Conservation (phyloP, 2,329 filamentous ascomycete genomes). For the Coniochaeta prunicola region DNA sequence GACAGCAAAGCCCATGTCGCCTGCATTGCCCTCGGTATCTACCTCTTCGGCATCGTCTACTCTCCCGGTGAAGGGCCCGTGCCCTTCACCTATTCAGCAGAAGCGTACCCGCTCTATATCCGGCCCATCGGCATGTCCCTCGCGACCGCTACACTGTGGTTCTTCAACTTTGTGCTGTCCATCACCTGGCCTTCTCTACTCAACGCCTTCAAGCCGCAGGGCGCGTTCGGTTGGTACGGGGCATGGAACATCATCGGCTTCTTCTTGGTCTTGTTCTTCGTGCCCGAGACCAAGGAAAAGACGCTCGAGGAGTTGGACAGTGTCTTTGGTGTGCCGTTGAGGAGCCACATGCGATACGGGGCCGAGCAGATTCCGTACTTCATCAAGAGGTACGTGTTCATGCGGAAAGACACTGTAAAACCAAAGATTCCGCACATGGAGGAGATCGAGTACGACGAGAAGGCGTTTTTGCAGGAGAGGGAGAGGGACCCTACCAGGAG, state of each 20-base stretch:
- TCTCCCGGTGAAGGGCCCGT: conserved; percentile 56
- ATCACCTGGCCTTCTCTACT: conserved; percentile 40
- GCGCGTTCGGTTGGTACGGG: conserved; percentile 42
- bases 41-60: conserved; percentile 43
- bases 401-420: background rate
- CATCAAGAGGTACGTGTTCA: conserved; percentile 10
- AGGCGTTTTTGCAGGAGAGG: conserved; percentile 5
- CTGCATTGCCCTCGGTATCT: conserved; percentile 40
- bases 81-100: conserved; percentile 60
- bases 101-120: conserved; percentile 58
- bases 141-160: conserved; percentile 44
- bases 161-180: conserved; percentile 33
- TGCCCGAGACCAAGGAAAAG: conserved; percentile 31
- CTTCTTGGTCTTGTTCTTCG: conserved; percentile 28
- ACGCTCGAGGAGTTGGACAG: conserved; percentile 30
- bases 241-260: conserved; percentile 40
- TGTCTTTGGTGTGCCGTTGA: conserved; percentile 23
- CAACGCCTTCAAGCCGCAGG: conserved; percentile 34
- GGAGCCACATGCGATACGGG: conserved; percentile 13
- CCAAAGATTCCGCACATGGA: conserved; percentile 1
- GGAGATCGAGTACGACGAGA: conserved; percentile 6
- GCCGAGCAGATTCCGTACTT: conserved; percentile 11
- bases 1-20: conserved; percentile 28
- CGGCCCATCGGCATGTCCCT: conserved; percentile 56
- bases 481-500: conserved; percentile 4